Evolutionary conservation across 1,284 basidiomycete species (phyloP), one percentile per base, ranked within the genome.

Genomic region (Ceratobasidium sp.): DNA sequence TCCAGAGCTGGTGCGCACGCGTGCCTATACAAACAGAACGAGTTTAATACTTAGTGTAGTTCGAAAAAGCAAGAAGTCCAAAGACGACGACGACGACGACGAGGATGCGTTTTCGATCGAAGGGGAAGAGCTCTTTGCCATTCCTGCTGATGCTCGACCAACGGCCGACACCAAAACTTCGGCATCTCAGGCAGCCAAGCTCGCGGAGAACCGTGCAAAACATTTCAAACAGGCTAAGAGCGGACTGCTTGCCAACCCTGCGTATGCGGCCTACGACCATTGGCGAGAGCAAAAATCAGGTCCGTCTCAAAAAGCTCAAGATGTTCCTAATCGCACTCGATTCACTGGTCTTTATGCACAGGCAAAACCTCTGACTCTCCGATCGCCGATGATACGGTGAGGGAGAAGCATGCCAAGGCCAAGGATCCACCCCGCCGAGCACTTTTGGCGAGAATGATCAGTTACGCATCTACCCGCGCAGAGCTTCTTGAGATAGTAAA

Each of bases 401-500:
- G 7, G 14, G 7, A 49, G n/a, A 33, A 38, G 12, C 67, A 59
- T 25, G 40, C 30, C 33, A 66, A 54, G 23, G 42, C 33, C 16
- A 60, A 16, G 21, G 30, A 70, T 21, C 28, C 44, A 8, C 67
- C 67, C 40, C 40, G 44, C 14, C 23, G 67, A 21, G 67, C 42
- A 28, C 33, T 46, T 9, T 25, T 70, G 28, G 18, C 56, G 14
- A 33, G 6, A 28, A 46, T 70, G 56, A 59, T 59, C 16, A n/a
- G 3, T 4, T 18, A 30, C 6, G 54, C 67, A 36, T 46, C 42
- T 9, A 70, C 40, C 33, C 67, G 67, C 18, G 56, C 54, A 28
- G 67, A 70, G 18, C 56, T 70, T 33, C 67, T 70, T 12, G 67
- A 70, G 18, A 48, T 70, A 18, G 46, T 60, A 14, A 44, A 70